These are phyloP conservation scores for Pseudozyma thailandica DNA, from an alignment of 1,284 basidiomycete genomes.

Conservation along the genomic window DNA sequence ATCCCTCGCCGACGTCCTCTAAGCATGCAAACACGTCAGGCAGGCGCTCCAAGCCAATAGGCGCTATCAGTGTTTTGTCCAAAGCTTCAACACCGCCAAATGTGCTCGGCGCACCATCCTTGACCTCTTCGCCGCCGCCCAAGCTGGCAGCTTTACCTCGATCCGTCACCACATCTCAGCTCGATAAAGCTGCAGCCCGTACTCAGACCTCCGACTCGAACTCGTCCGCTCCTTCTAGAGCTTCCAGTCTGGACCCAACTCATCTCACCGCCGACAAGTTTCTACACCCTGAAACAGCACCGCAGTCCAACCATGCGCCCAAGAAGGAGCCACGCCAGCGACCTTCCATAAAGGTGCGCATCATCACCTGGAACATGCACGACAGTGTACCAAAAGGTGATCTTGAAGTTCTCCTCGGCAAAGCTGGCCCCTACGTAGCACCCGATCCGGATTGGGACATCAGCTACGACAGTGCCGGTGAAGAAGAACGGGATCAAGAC, in stretches of 20 bases:
- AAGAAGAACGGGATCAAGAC: conserved; percentile 14
- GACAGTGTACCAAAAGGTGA: conserved; percentile 75
- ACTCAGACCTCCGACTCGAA: conserved; percentile 6
- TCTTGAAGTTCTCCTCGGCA: conserved; percentile 78
- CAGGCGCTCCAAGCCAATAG: conserved; percentile 12
- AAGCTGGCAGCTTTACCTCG: conserved; percentile 28
- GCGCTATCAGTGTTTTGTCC: conserved; percentile 26
- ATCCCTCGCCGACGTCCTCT: conserved; percentile 8
- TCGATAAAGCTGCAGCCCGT: conserved; percentile 6
- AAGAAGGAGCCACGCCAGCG: conserved; percentile 29
- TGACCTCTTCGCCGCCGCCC: conserved; percentile 13
- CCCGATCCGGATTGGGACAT: conserved; percentile 59
- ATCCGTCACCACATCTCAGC: conserved; percentile 20
- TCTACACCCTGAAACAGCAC: neutral
- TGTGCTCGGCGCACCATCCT: neutral
- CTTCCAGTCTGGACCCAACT: conserved; percentile 37
- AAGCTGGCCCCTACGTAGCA: conserved; percentile 73
- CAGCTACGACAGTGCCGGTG: conserved; percentile 39
- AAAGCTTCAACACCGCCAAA: neutral
- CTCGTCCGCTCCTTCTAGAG: conserved; percentile 23
- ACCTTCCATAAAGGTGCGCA: conserved; percentile 70
- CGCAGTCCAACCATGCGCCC: too few species aligned
- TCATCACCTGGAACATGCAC: conserved; percentile 72
- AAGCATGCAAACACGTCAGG: conserved; percentile 1
- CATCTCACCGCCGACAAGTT: conserved; percentile 11